phyloP scores from a whole-genome alignment of 2,329 filamentous ascomycete species.

The Pseudogymnoascus sp. region DNA sequence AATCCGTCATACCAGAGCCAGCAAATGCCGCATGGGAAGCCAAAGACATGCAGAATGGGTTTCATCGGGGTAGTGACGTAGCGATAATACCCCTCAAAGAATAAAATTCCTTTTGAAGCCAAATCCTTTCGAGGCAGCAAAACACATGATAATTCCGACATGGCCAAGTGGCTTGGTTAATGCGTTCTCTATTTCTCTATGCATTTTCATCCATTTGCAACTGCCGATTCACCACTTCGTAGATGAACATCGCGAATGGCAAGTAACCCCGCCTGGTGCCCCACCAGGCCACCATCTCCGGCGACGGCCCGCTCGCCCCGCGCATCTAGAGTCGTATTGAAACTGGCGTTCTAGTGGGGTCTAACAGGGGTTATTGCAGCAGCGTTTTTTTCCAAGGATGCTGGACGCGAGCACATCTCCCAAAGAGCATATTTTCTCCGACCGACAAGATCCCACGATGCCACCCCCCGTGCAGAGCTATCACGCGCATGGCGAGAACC shows the following conservation, averaged over 20 bases:
- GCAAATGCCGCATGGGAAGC: background rate
- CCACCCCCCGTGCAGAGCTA: background rate
- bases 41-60: background rate
- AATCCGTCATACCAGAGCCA: background rate
- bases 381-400: background rate
- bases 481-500: background rate
- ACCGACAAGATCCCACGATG: background rate
- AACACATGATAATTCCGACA: background rate
- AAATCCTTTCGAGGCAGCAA: background rate
- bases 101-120: background rate
- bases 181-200: background rate
- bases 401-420: background rate
- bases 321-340: background rate
- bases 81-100: background rate
- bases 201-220: background rate
- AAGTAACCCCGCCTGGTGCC: background rate
- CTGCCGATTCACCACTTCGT: background rate
- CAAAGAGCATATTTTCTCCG: background rate
- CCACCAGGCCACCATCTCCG: background rate
- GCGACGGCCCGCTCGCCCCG: background rate
- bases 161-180: background rate
- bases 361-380: background rate
- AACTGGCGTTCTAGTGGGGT: background rate
- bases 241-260: background rate
- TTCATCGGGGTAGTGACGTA: background rate